Percentiles rank a stretch among this genome's conserved stretches.
These are phyloP conservation scores for Tubosaeta sp. DNA, from an alignment of 768 basidiomycete species.

Conservation along the genomic window DNA sequence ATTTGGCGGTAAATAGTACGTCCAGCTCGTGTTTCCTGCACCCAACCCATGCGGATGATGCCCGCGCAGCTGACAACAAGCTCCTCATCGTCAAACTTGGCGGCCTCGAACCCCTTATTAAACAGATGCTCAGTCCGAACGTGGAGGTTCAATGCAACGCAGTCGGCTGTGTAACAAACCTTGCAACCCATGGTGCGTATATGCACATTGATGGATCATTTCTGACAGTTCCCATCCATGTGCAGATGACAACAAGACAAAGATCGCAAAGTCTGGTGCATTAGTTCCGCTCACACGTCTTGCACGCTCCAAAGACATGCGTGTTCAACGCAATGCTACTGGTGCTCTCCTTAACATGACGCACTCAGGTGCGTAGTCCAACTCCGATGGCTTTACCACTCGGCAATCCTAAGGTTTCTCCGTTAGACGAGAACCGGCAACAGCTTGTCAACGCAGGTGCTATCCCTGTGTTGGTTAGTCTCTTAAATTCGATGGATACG, in stretches of 20 bases:
- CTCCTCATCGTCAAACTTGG: conserved; percentile 97
- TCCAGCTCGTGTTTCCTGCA: conserved; percentile 22
- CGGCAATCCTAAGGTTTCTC: conserved; percentile 3
- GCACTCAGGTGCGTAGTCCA: conserved; percentile 71
- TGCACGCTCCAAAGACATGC: conserved; percentile 98
- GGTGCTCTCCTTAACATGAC: conserved; percentile 99
- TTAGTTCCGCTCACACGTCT: conserved; percentile 93
- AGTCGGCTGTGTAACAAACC: conserved; percentile 97
- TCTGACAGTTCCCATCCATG: conserved; percentile 9
- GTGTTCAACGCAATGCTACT: conserved; percentile 97
- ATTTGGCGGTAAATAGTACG: conserved; percentile 96
- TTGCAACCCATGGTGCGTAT: conserved; percentile 89
- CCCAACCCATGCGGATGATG: conserved; percentile 8
- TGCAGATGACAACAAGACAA: conserved; percentile 98
- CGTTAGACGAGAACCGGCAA: conserved; percentile 91
- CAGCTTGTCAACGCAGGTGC: conserved; percentile 98
- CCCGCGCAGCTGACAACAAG: conserved; percentile 87
- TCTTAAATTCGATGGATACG: conserved; percentile 95
- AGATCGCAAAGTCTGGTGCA: conserved; percentile 99
- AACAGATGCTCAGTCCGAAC: conserved; percentile 98
- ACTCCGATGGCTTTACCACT: neutral
- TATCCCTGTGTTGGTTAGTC: conserved; percentile 92
- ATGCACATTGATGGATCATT: neutral
- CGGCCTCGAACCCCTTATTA: conserved; percentile 94
- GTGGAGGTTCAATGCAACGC: conserved; percentile 99